phyloP scores from a whole-genome alignment of 805 yeast species.

The Candida glaebosa region DNA sequence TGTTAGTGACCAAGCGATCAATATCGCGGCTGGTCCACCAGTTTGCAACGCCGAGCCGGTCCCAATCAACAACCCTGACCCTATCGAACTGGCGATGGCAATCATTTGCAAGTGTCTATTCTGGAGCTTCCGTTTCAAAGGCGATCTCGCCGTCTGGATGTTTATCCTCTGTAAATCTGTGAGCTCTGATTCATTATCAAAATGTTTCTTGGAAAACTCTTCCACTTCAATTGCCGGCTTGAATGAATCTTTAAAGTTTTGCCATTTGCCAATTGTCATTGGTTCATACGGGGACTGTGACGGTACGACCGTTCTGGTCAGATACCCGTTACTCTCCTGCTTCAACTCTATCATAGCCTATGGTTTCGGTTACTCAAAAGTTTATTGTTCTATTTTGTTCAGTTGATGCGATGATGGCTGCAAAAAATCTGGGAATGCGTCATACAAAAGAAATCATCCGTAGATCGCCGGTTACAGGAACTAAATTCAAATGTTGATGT shows the following conservation, averaged over 20 bases:
- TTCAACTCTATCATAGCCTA: background rate
- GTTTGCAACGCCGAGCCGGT: constrained; percentile 34
- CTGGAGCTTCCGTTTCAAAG: constrained; percentile 31
- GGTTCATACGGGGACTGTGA: constrained; percentile 5
- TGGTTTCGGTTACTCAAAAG: no score
- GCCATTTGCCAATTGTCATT: constrained; percentile 29
- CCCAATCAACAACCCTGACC: constrained; percentile 42
- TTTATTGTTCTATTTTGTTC: no score
- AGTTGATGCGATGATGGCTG: no score
- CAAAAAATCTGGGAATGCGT: background rate
- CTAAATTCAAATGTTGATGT: no score
- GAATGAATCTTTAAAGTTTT: constrained; percentile 47
- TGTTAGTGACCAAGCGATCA: constrained; percentile 37
- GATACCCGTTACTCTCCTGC: background rate
- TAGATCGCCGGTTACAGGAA: no score
- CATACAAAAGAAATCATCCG: background rate
- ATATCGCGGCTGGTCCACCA: constrained; percentile 40
- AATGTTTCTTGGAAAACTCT: constrained; percentile 20
- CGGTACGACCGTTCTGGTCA: background rate
- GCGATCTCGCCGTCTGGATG: constrained; percentile 37
- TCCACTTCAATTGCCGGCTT: constrained; percentile 26
- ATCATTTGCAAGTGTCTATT: constrained; percentile 41
- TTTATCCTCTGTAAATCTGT: constrained; percentile 40
- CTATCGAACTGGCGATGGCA: constrained; percentile 42
- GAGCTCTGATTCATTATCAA: constrained; percentile 16